Evolutionary conservation across 2,329 filamentous ascomycete species (phyloP).

Genomic region (Alternaria angustiovoidea): DNA sequence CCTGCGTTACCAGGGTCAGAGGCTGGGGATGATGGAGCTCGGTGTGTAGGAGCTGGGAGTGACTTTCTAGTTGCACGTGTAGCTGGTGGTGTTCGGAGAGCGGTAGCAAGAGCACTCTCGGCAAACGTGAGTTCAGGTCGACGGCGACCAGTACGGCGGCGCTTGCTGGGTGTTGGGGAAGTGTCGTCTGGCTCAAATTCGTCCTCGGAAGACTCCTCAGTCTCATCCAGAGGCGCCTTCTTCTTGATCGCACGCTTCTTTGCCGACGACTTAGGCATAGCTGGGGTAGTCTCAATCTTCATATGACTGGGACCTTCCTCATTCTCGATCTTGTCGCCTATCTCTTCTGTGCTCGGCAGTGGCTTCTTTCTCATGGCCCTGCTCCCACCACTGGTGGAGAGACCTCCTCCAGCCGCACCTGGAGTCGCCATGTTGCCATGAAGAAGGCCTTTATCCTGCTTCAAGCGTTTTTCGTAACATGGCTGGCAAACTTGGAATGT

Average conservation of each 20-base stretch:
- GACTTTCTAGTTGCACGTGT: constrained; percentile 8
- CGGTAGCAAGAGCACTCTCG: constrained; percentile 13
- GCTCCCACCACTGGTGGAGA: background rate
- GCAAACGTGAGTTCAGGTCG: constrained; percentile 17
- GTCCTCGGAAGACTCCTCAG: constrained; percentile 16
- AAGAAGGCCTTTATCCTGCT: constrained; percentile 20
- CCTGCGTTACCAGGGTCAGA: background rate
- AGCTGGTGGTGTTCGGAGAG: background rate
- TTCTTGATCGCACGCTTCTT: constrained; percentile 15
- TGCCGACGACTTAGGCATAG: background rate
- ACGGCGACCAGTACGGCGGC: constrained; percentile 13
- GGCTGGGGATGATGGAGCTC: background rate
- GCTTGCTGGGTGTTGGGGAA: constrained; percentile 20
- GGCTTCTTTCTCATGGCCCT: constrained; percentile 13
- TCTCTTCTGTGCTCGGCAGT: constrained; percentile 1
- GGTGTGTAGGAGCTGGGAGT: background rate
- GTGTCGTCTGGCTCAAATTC: constrained; percentile 13
- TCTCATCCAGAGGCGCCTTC: constrained; percentile 6
- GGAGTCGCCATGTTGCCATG: constrained; percentile 34
- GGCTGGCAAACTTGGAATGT: constrained; percentile 45
- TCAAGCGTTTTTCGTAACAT: constrained; percentile 31
- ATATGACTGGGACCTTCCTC: background rate
- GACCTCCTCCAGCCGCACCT: background rate
- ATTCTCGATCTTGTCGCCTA: background rate
- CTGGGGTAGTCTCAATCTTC: background rate